Evolutionary conservation across 2,329 filamentous ascomycete species (phyloP).

Genomic region (Botryosphaeria dothidea): DNA sequence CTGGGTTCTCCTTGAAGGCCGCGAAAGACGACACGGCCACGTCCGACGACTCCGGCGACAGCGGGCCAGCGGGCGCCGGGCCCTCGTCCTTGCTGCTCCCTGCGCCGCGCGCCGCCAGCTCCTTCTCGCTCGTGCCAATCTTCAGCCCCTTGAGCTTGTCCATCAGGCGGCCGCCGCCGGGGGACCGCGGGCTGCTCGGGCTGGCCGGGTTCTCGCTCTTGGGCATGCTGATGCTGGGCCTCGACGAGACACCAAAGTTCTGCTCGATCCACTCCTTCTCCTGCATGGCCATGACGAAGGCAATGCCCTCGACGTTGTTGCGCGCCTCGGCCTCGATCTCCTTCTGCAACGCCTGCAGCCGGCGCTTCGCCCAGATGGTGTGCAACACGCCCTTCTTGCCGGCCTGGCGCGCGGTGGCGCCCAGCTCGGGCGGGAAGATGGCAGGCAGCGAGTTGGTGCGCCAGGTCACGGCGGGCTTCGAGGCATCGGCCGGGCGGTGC

Average conservation of each 20-base stretch:
- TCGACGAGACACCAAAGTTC: conserved; percentile 68
- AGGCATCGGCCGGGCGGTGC: conserved; percentile 49
- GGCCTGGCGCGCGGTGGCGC: conserved; percentile 63
- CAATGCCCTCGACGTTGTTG: conserved; percentile 77
- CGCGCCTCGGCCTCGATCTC: conserved; percentile 76
- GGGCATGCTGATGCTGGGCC: conserved; percentile 40
- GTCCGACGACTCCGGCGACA: conserved; percentile 65
- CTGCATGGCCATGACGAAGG: conserved; percentile 77
- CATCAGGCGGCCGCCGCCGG: conserved; percentile 67
- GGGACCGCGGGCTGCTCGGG: conserved; percentile 61
- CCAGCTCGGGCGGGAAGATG: conserved; percentile 78
- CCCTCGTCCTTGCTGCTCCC: conserved; percentile 19
- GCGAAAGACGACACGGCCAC: conserved; percentile 63
- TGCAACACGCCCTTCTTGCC: conserved; percentile 82
- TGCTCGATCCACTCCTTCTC: conserved; percentile 84
- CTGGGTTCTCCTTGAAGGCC: conserved; percentile 55
- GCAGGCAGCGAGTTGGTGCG: conserved; percentile 80
- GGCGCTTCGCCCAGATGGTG: conserved; percentile 85
- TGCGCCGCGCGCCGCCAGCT: conserved; percentile 53
- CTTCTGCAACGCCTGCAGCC: conserved; percentile 70
- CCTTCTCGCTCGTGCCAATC: conserved; percentile 70
- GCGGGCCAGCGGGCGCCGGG: conserved; percentile 46
- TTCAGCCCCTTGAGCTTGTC: conserved; percentile 81
- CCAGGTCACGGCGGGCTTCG: conserved; percentile 48
- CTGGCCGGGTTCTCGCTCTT: conserved; percentile 45